A percentile compares a stretch with the other conserved stretches of the same genome.
Evolutionary conservation across 768 basidiomycete species (phyloP).

Genomic region (Leccinum obscurum): DNA sequence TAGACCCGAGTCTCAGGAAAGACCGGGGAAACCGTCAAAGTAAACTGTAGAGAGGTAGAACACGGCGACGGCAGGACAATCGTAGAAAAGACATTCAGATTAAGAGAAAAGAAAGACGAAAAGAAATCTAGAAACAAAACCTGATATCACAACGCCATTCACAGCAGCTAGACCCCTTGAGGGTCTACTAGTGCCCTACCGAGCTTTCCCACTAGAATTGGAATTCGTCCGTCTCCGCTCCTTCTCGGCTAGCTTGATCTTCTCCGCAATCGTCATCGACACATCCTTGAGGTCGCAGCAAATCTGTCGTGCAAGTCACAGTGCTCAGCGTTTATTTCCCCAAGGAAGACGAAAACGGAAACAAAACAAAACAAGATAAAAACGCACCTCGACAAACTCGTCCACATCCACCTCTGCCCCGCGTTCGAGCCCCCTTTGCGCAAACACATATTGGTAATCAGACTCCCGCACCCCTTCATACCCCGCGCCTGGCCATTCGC

Average conservation of each 20-base stretch:
- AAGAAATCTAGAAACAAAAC: not conserved
- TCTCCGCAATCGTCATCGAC: slow-evolving; percentile 40
- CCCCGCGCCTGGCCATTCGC: slow-evolving; percentile 37
- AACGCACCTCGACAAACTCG: slow-evolving; percentile 82
- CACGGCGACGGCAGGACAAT: not conserved
- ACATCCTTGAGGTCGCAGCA: slow-evolving; percentile 75
- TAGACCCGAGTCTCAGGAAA: not conserved
- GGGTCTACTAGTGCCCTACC: slow-evolving; percentile 24
- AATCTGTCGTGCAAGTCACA: slow-evolving; percentile 42
- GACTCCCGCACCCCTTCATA: slow-evolving; percentile 61
- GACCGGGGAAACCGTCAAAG: not conserved
- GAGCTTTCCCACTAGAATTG: slow-evolving; percentile 42
- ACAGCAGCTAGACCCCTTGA: not conserved
- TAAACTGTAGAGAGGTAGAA: not conserved
- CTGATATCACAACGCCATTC: not conserved
- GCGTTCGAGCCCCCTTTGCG: slow-evolving; percentile 66
- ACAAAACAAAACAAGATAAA: not conserved
- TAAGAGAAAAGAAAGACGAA: not conserved
- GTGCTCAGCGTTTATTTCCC: not conserved
- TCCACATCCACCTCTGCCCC: slow-evolving; percentile 68
- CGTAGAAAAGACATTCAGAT: not conserved
- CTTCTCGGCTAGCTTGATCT: slow-evolving; percentile 32
- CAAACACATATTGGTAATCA: slow-evolving; percentile 74
- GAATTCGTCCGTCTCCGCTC: slow-evolving; percentile 39
- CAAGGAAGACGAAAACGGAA: not conserved